Base-by-base conservation (phyloP, 371 early-diverging fungal genomes). In the Batrachochytrium dendrobatidis region DNA sequence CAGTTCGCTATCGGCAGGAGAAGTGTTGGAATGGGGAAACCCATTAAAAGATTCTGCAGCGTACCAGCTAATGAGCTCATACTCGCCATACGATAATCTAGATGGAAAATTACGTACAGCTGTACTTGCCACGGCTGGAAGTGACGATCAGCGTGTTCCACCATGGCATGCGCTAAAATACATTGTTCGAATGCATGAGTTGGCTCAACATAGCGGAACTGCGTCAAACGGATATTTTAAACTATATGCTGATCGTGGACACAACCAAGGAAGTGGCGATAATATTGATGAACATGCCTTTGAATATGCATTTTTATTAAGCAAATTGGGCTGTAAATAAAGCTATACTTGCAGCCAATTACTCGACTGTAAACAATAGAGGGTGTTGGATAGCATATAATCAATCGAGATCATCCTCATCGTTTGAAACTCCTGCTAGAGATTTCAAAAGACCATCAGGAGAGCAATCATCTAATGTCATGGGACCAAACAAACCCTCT, bases 11-110 rank as follows among this genome's bases (percentile, higher is more conserved):
- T 86, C 94, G 3, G 71, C 77, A 44, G 82, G 86, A 34, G 94
- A 93, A 62, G 82, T 78, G 50, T 73, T 81, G 8, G 94, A 93
- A 62, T 93, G 94, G 94, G 94, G 94, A 0, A 84, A 91, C 63
- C 90, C 89, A 15, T 61, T 79, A 0, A 64, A 74, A 8, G 76
- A 77, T 32, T 26, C 57, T 0, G 54, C 65, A 3, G 81, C 74
- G 17, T 89, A 85, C 63, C 74, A 80, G 34, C 66, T 73, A 28
- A 86, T 92, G 30, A 56, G 68, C 8, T 61, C 65, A 34, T 91
- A 89, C 57, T 80, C 90, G 6, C 92, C 92, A 0, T 91, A 90
- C 60, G 91, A 90, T 49, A 86, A 84, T 56, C n/a, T n/a, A n/a
- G n/a, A n/a, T n/a, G 43, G 51, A 18, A 22, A 28, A 4, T 55